Base-by-base conservation (phyloP, 2,329 filamentous ascomycete species). In the Stylonectria norvegica region DNA sequence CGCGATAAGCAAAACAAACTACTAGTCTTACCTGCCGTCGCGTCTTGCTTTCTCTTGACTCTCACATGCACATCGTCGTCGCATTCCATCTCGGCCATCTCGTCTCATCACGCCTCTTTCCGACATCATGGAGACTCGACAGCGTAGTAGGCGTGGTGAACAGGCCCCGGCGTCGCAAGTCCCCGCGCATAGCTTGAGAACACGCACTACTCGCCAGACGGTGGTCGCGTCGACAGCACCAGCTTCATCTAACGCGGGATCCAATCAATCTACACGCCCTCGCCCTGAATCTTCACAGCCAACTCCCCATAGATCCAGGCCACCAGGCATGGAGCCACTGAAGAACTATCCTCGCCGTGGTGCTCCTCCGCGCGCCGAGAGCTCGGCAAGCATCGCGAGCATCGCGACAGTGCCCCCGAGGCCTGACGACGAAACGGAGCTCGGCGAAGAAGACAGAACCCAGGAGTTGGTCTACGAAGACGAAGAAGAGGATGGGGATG, bases 281-380 rank as follows among this genome's bases (percentile, higher is more conserved):
- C 17, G 29, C 29, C 14, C 14, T 18, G 30, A 40, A 22, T 19
- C 4, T 12, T 34, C 19, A 29, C 38, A 22, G 10, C 31, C 37
- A n/a, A n/a, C n/a, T n/a, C n/a, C n/a, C n/a, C n/a, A n/a, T n/a
- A n/a, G n/a, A n/a, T n/a, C n/a, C n/a, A n/a, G n/a, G n/a, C n/a
- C n/a, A n/a, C n/a, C n/a, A n/a, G n/a, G n/a, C n/a, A n/a, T n/a
- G n/a, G n/a, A n/a, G n/a, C n/a, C n/a, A n/a, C n/a, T n/a, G n/a
- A n/a, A n/a, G n/a, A n/a, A n/a, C n/a, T n/a, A n/a, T 10, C 30
- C 57, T 27, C 49, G 53, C 11, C 56, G 57, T 17, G 56, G 52
- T n/a, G 49, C 56, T 33, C 55, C 56, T 32, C 56, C 39, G n/a
- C 16, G 30, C 14, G 20, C 47, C 18, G 20, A 17, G 19, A 22